These are phyloP conservation scores for Mycena polygramma DNA, from an alignment of 768 basidiomycete species.

Conservation along the genomic window DNA sequence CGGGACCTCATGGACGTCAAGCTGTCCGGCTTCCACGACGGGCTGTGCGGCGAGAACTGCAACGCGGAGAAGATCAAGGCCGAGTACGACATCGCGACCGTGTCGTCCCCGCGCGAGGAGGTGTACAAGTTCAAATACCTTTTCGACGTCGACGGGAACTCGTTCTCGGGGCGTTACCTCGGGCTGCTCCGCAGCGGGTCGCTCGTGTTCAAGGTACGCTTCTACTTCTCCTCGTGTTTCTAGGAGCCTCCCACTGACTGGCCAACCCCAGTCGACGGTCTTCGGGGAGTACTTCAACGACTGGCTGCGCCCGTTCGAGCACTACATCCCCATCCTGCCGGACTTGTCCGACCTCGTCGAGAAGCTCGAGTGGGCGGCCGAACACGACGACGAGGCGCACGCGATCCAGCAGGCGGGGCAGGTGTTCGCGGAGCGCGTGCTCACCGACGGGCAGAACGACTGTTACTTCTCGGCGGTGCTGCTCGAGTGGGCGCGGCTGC, in stretches of 20 bases:
- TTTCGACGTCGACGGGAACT: constrained; percentile 35
- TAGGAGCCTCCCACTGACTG: neutral
- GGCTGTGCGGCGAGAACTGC: constrained; percentile 34
- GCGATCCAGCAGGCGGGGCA: constrained; percentile 33
- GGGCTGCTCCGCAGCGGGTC: constrained; percentile 28
- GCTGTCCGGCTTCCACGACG: constrained; percentile 28
- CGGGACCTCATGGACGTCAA: constrained; percentile 28
- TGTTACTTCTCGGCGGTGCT: constrained; percentile 30
- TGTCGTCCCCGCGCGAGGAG: constrained; percentile 29
- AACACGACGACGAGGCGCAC: constrained; percentile 30
- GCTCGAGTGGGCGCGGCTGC: constrained; percentile 33
- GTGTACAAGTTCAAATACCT: constrained; percentile 37
- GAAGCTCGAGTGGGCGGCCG: constrained; percentile 32
- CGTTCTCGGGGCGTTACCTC: constrained; percentile 34
- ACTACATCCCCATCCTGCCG: constrained; percentile 33
- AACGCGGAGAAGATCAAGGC: constrained; percentile 17
- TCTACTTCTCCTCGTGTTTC: neutral
- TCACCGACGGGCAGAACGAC: constrained; percentile 34
- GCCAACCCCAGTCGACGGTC: constrained; percentile 17
- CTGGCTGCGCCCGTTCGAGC: constrained; percentile 35
- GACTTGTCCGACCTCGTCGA: constrained; percentile 36
- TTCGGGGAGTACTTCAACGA: constrained; percentile 35
- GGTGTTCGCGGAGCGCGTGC: constrained; percentile 28
- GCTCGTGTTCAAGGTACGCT: constrained; percentile 36
- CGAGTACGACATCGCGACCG: constrained; percentile 25